Base-by-base conservation (phyloP, 2,329 filamentous ascomycete genomes). In the Colletotrichum tanaceti region DNA sequence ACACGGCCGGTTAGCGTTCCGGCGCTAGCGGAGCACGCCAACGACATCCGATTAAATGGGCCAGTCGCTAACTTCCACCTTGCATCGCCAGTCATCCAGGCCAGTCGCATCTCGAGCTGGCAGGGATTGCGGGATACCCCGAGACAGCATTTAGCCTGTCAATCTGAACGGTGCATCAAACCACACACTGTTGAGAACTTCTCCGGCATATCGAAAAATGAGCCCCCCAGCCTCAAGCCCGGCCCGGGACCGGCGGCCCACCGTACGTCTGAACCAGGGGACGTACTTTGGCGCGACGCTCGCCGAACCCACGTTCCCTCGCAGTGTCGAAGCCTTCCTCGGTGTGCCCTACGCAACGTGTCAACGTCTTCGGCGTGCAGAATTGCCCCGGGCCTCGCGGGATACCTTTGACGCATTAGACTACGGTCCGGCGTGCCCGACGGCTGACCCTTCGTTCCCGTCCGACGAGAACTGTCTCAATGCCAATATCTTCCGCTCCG, bases 401-500 rank as follows among this genome's bases (percentile, higher is more conserved):
- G 24, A 65, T 13, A 73, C 74, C 2, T 73, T 81, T 43, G 71
- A 78, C 5, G 80, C 83, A 2, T 73, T 75, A 9, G 69, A 65
- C 24, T 80, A 78, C 47, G 83, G 83, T 0, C 73, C 74, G 38
- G 73, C 79, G 60, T 85, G 83, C 60, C 80, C 79, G 3, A 73
- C 71, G 14, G 72, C 76, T 3, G 75, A 76, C 54, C 65, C 63
- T 24, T 73, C 72, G 20, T 68, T 77, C 63, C 74, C 74, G n/a
- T 75, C 77, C 62, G 75, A 81, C 57, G 87, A 89, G 76, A 80
- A 86, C 74, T 87, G 86, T 65, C 78, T 89, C 35, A 85, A 83
- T 69, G 74, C 83, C 9, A 87, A 88, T 72, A 74, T 89, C 16
- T 86, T 81, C 71, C 80, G 83, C 14, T 80, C 82, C 0, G 73